Conservation (phyloP, 192 early-diverging fungal species). For the Coemansia sp. region DNA sequence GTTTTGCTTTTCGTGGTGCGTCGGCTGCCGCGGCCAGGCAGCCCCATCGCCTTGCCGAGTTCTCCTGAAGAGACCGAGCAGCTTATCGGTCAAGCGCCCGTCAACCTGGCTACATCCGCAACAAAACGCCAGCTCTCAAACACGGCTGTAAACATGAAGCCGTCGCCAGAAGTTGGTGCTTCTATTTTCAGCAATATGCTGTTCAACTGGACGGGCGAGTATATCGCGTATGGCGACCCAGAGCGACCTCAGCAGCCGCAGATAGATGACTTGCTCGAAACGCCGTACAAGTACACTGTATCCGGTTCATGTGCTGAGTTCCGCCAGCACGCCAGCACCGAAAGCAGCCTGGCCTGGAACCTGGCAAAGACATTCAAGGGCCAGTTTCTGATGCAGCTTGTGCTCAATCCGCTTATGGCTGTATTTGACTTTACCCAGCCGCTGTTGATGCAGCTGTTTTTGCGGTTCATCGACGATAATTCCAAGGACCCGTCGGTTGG, state of each 20-base stretch:
- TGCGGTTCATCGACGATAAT: conserved; percentile 48
- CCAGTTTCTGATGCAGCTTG: conserved; percentile 40
- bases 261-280: conserved; percentile 18
- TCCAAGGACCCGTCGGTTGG: conserved; percentile 28
- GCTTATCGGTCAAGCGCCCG: background rate
- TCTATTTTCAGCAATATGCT: conserved; percentile 24
- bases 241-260: conserved; percentile 13
- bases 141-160: background rate
- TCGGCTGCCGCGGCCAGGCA: conserved; percentile 1
- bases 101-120: no score
- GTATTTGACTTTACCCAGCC: conserved; percentile 52
- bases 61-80: background rate
- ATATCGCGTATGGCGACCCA: conserved; percentile 10
- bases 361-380: conserved; percentile 30
- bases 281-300: conserved; percentile 7
- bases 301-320: conserved; percentile 13
- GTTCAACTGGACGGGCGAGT: conserved; percentile 29
- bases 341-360: conserved; percentile 21
- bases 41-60: background rate
- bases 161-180: conserved; percentile 22
- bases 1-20: conserved; percentile 20
- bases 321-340: background rate
- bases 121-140: background rate
- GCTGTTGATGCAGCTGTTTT: conserved; percentile 57
- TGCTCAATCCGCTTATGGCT: conserved; percentile 29